Conservation (phyloP, 2,329 filamentous ascomycete genomes). For the Diplocarpon mali region DNA sequence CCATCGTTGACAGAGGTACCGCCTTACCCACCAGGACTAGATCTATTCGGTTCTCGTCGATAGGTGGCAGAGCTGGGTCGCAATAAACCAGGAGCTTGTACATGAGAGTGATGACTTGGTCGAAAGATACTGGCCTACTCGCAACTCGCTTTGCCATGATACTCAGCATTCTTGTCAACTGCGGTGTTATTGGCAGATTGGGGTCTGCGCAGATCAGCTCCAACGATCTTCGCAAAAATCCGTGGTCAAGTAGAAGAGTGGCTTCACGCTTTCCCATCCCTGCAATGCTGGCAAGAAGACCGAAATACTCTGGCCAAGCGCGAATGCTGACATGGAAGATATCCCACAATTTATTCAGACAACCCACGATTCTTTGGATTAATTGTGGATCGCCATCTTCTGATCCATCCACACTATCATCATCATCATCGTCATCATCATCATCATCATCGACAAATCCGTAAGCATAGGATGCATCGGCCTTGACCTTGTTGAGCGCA, state of each 20-base stretch:
- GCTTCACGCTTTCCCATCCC: slow-evolving; percentile 48
- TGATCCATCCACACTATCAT: slow-evolving; percentile 23
- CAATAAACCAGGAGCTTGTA: slow-evolving; percentile 26
- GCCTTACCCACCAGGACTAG: slow-evolving; percentile 25
- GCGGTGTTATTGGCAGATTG: slow-evolving; percentile 23
- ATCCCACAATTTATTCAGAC: slow-evolving; percentile 48
- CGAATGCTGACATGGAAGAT: slow-evolving; percentile 50
- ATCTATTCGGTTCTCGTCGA: slow-evolving; percentile 34
- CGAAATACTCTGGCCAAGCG: slow-evolving; percentile 70
- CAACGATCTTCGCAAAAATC: slow-evolving; percentile 42
- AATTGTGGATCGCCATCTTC: slow-evolving; percentile 25
- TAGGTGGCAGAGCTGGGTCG: slow-evolving; percentile 19
- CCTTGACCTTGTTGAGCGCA: slow-evolving; percentile 42
- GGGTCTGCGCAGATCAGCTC: slow-evolving; percentile 26
- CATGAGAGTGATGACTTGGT: slow-evolving; percentile 40
- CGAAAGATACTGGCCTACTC: slow-evolving; percentile 42
- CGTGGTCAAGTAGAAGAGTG: slow-evolving; percentile 45
- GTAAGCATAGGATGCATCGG: slow-evolving; percentile 37
- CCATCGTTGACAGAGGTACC: slow-evolving; percentile 34
- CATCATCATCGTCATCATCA: slow-evolving; percentile 20
- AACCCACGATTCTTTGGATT: slow-evolving; percentile 27
- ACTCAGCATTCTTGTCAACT: slow-evolving; percentile 44
- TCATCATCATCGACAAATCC: slow-evolving; percentile 25
- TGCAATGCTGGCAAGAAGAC: slow-evolving; percentile 56
- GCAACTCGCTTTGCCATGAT: slow-evolving; percentile 40